These are phyloP conservation scores for Kodamaea kakaduensis DNA, from an alignment of 805 yeast species.

Conservation along the genomic window DNA sequence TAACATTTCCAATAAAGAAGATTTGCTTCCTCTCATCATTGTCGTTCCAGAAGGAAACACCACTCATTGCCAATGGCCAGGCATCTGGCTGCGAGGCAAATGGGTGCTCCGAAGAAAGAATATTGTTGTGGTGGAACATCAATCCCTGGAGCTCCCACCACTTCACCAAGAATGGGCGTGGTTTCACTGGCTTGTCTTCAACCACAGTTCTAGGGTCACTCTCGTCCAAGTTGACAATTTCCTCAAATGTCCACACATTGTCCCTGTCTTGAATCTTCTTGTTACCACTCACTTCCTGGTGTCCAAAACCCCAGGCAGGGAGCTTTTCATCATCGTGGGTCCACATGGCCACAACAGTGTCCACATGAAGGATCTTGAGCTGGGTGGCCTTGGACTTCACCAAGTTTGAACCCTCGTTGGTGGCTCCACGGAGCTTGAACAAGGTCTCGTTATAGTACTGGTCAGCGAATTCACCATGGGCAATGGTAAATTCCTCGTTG, in stretches of 20 bases:
- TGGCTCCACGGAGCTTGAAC: constrained; percentile 58
- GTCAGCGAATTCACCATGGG: constrained; percentile 48
- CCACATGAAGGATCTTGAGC: constrained; percentile 73
- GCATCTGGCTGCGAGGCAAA: constrained; percentile 87
- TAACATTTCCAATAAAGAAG: constrained; percentile 82
- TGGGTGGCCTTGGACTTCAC: constrained; percentile 69
- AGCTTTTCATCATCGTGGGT: constrained; percentile 76
- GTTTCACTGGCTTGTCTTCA: constrained; percentile 59
- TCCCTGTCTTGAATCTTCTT: constrained; percentile 66
- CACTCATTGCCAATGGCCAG: constrained; percentile 88
- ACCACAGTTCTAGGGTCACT: constrained; percentile 59
- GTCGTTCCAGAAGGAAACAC: constrained; percentile 96
- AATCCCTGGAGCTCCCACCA: constrained; percentile 84
- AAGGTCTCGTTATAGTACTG: constrained; percentile 66
- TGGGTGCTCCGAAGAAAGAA: constrained; percentile 84
- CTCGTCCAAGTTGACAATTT: constrained; percentile 51
- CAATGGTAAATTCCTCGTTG: constrained; percentile 89
- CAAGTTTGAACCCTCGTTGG: constrained; percentile 44
- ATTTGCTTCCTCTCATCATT: constrained; percentile 64
- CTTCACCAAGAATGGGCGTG: constrained; percentile 72
- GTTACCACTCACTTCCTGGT: constrained; percentile 93
- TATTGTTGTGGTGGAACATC: constrained; percentile 93
- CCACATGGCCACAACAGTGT: constrained; percentile 91
- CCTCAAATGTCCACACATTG: constrained; percentile 74
- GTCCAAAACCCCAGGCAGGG: constrained; percentile 94